Conservation (phyloP, 768 basidiomycete species). For the Tremella mesenterica region DNA sequence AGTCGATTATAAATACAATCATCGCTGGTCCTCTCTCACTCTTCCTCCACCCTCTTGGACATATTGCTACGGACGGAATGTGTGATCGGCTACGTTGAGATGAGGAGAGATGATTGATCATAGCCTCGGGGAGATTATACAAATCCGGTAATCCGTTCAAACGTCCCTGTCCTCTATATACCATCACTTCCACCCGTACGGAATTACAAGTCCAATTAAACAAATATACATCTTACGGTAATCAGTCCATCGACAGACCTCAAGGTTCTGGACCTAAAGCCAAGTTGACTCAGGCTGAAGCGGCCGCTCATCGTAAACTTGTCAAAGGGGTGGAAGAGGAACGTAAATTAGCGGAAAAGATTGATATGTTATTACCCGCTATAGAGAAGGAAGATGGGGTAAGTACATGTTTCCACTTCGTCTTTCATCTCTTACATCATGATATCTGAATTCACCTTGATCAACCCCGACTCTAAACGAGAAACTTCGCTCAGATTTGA, state of each 20-base stretch:
- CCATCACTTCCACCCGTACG: slow-evolving; percentile 15
- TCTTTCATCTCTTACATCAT: background rate
- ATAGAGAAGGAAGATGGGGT: slow-evolving; percentile 37
- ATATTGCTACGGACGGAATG: no score
- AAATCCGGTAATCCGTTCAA: slow-evolving; percentile 41
- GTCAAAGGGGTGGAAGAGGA: slow-evolving; percentile 29
- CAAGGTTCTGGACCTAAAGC: slow-evolving; percentile 4
- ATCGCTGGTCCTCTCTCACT: no score
- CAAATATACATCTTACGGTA: slow-evolving; percentile 8
- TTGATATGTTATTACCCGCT: slow-evolving; percentile 16
- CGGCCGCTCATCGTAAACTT: slow-evolving; percentile 10
- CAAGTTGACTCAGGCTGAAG: slow-evolving; percentile 9
- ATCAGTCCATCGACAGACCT: slow-evolving; percentile 1
- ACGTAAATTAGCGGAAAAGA: slow-evolving; percentile 14
- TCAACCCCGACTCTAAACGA: background rate
- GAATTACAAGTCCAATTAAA: slow-evolving; percentile 13
- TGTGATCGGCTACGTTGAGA: no score
- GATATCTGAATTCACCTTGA: background rate
- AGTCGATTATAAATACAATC: slow-evolving; percentile 4
- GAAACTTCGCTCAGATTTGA: no score
- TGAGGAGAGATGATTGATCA: no score
- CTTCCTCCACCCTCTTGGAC: no score
- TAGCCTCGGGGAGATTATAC: slow-evolving; percentile 32
- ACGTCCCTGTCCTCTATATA: slow-evolving; percentile 29
- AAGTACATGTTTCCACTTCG: slow-evolving; percentile 3